A percentile compares a stretch with the other conserved stretches of the same genome.
Conservation (phyloP, 129 eudicot species). For the Escallonia herrerae region DNA sequence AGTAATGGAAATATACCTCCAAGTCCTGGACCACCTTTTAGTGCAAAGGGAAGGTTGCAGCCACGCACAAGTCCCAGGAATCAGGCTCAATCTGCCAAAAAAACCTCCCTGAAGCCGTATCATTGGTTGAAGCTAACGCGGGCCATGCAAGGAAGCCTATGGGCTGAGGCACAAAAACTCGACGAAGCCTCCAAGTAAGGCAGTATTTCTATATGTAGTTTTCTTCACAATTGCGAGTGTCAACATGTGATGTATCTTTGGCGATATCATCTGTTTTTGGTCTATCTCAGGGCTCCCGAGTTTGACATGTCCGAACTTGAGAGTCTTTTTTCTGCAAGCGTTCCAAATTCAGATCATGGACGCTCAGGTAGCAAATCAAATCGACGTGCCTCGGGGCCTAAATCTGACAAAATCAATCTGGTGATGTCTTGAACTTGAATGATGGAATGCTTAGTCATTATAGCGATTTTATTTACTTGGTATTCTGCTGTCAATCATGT, state of each 20-base stretch:
- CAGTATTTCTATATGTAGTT: neutral
- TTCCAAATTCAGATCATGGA: constrained; percentile 41
- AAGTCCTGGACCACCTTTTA: constrained; percentile 51
- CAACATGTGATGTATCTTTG: neutral
- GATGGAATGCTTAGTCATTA: neutral
- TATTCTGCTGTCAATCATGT: neutral
- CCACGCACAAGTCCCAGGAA: constrained; percentile 22
- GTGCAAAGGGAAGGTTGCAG: constrained; percentile 36
- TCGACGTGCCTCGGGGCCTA: constrained; percentile 42
- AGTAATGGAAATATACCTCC: constrained; percentile 45
- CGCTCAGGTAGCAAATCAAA: constrained; percentile 33
- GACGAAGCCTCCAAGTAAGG: constrained; percentile 78
- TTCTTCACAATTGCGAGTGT: neutral
- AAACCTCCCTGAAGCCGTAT: constrained; percentile 67
- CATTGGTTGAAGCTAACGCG: constrained; percentile 96
- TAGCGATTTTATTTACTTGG: neutral
- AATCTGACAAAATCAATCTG: constrained; percentile 86
- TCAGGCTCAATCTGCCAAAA: constrained; percentile 43
- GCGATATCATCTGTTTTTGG: constrained; percentile 8
- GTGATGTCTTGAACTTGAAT: constrained; percentile 29
- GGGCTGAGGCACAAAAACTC: constrained; percentile 91
- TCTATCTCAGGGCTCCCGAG: constrained; percentile 59
- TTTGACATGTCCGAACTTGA: constrained; percentile 90
- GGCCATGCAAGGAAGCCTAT: constrained; percentile 91
- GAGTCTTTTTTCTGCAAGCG: constrained; percentile 69